These are phyloP conservation scores for Prunus kanzakura DNA, from an alignment of 306 rosid species.

Conservation along the genomic window DNA sequence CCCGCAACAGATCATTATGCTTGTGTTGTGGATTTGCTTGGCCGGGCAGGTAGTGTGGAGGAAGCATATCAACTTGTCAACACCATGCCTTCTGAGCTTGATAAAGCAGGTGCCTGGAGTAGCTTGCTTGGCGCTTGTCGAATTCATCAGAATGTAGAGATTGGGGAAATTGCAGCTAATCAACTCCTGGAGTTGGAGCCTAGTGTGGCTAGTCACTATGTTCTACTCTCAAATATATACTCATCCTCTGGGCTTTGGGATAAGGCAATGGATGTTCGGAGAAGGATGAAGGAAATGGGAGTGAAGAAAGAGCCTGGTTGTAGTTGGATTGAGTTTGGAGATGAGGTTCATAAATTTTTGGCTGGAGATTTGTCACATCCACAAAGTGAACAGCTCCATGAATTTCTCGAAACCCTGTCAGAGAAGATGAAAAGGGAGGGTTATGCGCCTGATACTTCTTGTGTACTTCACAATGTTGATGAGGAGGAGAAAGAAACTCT, in stretches of 20 bases:
- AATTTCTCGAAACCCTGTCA: slow-evolving; percentile 55
- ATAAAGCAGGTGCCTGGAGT: slow-evolving; percentile 77
- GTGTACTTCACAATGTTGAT: slow-evolving; percentile 77
- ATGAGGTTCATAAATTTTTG: slow-evolving; percentile 76
- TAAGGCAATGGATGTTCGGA: slow-evolving; percentile 64
- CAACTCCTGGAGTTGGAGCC: slow-evolving; percentile 70
- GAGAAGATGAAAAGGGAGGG: slow-evolving; percentile 75
- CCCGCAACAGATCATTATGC: slow-evolving; percentile 78
- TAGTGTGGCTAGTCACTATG: slow-evolving; percentile 79
- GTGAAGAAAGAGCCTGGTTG: slow-evolving; percentile 84
- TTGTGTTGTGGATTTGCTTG: slow-evolving; percentile 86
- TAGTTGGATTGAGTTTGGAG: slow-evolving; percentile 86
- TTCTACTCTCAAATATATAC: slow-evolving; percentile 72
- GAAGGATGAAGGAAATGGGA: slow-evolving; percentile 81
- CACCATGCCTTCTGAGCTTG: slow-evolving; percentile 55
- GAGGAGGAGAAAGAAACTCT: slow-evolving; percentile 82
- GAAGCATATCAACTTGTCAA: slow-evolving; percentile 59
- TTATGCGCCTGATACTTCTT: slow-evolving; percentile 82
- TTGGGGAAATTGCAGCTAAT: slow-evolving; percentile 71
- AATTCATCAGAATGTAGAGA: slow-evolving; percentile 56
- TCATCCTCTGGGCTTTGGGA: slow-evolving; percentile 79
- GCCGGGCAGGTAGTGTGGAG: slow-evolving; percentile 71
- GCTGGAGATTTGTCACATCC: slow-evolving; percentile 82
- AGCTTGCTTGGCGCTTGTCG: slow-evolving; percentile 85
- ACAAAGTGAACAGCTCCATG: slow-evolving; percentile 60